These are phyloP conservation scores for Microdochium nivale DNA, from an alignment of 2,329 filamentous ascomycete species.

Conservation along the genomic window DNA sequence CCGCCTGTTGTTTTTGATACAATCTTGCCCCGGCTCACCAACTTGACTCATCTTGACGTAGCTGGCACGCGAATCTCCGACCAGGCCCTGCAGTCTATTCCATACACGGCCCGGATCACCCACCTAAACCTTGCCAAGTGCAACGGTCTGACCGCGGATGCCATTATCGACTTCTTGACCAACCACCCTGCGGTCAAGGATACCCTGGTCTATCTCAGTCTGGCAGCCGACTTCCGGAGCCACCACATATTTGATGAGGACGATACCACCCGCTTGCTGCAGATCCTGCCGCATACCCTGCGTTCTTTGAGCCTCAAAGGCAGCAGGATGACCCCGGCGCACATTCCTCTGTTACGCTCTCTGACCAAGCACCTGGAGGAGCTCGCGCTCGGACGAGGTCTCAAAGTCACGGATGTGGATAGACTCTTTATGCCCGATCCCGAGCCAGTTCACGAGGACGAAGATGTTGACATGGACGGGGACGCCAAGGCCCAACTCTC, in stretches of 20 bases:
- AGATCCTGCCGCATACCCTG: slow-evolving; percentile 56
- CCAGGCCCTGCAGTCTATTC: slow-evolving; percentile 60
- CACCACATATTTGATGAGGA: slow-evolving; percentile 61
- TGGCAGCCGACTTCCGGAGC: slow-evolving; percentile 63
- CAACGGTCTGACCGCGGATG: slow-evolving; percentile 55
- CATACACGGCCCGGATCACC: slow-evolving; percentile 61
- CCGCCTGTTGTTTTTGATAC: slow-evolving; percentile 58
- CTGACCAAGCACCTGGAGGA: slow-evolving; percentile 69
- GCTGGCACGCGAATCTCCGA: slow-evolving; percentile 70
- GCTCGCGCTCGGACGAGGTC: slow-evolving; percentile 60
- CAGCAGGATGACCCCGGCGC: slow-evolving; percentile 56
- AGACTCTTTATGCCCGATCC: slow-evolving; percentile 47
- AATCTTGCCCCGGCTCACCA: slow-evolving; percentile 60
- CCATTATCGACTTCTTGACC: slow-evolving; percentile 61
- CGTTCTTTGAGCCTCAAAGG: slow-evolving; percentile 70
- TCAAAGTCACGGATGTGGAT: slow-evolving; percentile 58
- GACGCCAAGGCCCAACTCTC: slow-evolving; percentile 18
- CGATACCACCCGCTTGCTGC: slow-evolving; percentile 57
- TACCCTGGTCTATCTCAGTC: slow-evolving; percentile 61
- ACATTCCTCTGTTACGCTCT: slow-evolving; percentile 54
- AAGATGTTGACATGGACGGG: slow-evolving; percentile 15
- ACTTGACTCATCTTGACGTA: slow-evolving; percentile 71
- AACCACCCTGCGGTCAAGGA: slow-evolving; percentile 60
- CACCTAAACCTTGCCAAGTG: slow-evolving; percentile 75
- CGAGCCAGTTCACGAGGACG: slow-evolving; percentile 15